Base-by-base conservation (phyloP, 768 basidiomycete genomes). In the Tylopilus felleus region DNA sequence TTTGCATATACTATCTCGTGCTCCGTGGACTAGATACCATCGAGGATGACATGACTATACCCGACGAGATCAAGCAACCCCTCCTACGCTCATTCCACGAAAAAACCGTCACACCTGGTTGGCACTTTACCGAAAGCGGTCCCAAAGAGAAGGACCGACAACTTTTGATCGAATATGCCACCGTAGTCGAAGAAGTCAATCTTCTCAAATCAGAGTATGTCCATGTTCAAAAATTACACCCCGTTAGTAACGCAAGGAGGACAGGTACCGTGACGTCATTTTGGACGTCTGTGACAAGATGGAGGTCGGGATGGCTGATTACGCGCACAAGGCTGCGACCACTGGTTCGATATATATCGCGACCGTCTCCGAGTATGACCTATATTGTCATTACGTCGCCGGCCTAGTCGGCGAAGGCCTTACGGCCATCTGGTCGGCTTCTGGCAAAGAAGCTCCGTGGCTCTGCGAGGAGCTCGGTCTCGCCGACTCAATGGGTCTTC, bases 331-430 rank as follows among this genome's bases (percentile, higher is more conserved):
- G 59, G 86, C 91, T 6, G 86, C 86, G 6, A 77, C 85, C 6
- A 83, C 83, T 1, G 85, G 84, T 47, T 74, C 80, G 41, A 79
- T 84, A 58, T 86, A 87, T 64, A 79, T 97, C 51, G 80, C 83
- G 42, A 84, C 87, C 7, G 73, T 93, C 49, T 77, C 83, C 35
- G 93, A 97, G 60, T 99, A 94, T 74, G 93, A 98, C 69, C 80
- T 99, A 14, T 99, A 99, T 73, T 99, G 96, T 69, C 96, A 99
- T 71, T 98, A 94, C 67, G 96, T 98, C 61, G 96, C 96, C 0
- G 96, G 96, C 3, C 86, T 99, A 52, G 96, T 98, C 55, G 96
- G 96, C 33, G 95, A 98, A 71, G 95, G 95, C 43, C 82, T 96
- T 29, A 93, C 91, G 0, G 83, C 92, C 13, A 77, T 98, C 40